phyloP scores from a whole-genome alignment of 495 filamentous ascomycete species.

The Penicillium alfredii region DNA sequence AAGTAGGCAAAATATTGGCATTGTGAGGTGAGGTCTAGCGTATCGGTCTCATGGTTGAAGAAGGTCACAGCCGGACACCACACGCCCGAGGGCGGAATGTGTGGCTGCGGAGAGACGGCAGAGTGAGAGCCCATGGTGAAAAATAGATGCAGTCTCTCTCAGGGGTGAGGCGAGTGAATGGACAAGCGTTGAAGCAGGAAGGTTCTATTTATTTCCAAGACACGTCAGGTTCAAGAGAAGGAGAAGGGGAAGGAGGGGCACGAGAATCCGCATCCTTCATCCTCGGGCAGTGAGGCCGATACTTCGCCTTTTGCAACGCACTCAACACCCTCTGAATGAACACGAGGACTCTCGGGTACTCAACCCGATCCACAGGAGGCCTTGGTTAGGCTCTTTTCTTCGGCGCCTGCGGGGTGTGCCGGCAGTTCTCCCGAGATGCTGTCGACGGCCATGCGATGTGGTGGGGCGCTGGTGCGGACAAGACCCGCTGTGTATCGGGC shows the following conservation, averaged over 20 bases:
- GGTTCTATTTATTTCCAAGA: background rate
- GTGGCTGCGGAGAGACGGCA: slow-evolving; percentile 17
- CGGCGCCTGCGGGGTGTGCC: too few species aligned
- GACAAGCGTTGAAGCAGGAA: too few species aligned
- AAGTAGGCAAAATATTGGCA: slow-evolving; percentile 53
- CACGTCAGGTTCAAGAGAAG: slow-evolving; percentile 1
- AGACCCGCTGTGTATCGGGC: too few species aligned
- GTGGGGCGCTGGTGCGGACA: too few species aligned
- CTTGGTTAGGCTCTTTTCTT: too few species aligned
- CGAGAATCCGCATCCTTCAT: too few species aligned
- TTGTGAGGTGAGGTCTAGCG: slow-evolving; percentile 44
- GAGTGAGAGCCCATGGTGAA: slow-evolving; percentile 9
- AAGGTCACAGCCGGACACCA: slow-evolving; percentile 41
- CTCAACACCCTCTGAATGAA: too few species aligned
- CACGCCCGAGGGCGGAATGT: slow-evolving; percentile 20
- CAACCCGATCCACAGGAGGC: slow-evolving; percentile 1
- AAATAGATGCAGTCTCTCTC: background rate
- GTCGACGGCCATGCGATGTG: too few species aligned
- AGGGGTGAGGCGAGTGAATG: background rate
- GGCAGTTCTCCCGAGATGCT: slow-evolving; percentile 3
- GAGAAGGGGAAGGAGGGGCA: slow-evolving; percentile 4
- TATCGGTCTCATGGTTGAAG: slow-evolving; percentile 50
- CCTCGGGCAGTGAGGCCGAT: too few species aligned
- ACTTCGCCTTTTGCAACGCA: too few species aligned
- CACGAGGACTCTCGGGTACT: slow-evolving; percentile 1